Evolutionary conservation across 2,329 filamentous ascomycete genomes (phyloP), one percentile per base, ranked within the genome.

Genomic region (Exophiala oligosperma): DNA sequence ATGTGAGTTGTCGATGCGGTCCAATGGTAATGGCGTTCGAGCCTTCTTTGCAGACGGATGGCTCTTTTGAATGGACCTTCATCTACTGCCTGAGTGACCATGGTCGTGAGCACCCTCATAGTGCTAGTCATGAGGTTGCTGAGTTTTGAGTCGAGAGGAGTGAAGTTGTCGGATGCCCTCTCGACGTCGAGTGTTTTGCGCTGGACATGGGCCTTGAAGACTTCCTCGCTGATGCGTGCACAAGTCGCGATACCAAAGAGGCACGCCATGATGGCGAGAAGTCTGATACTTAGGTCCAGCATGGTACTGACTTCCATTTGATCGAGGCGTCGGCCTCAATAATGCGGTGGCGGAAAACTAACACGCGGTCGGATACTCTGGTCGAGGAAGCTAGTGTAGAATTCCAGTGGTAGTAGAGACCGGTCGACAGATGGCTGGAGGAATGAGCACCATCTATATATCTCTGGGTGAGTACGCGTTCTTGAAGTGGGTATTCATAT

Each of bases 241-340:
- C 59, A 62, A 17, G 46, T 24, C 3, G 46, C 49, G n/a, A 62
- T 56, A 9, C 59, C 59, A 17, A 35, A 50, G 11, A 54, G 11
- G 28, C 54, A 57, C 12, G 44, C 21, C 6, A 28, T 29, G 41
- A 62, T 50, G 43, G 59, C 59, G 26, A 62, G 32, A 11, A 62
- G 41, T 17, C 59, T 52, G 17, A 58, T 21, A 4, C 52, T 40
- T 14, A 62, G 26, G 44, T 29, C 47, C 9, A 62, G 52, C 59
- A 62, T 62, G 12, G 28, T 58, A 23, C n/a, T 14, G 9, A 26
- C 32, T 35, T 35, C 32, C 32, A 48, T 48, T n/a, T 17, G 17
- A 17, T 17, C 17, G 46, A 48, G n/a, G 23, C 9, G 11, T 3
- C 17, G 7, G n/a, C 23, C 12, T 48, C 24, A 28, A n/a, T 29